Evolutionary conservation across 2,329 filamentous ascomycete species (phyloP), one percentile per base, ranked within the genome.

Genomic region (Neonectria faginata): DNA sequence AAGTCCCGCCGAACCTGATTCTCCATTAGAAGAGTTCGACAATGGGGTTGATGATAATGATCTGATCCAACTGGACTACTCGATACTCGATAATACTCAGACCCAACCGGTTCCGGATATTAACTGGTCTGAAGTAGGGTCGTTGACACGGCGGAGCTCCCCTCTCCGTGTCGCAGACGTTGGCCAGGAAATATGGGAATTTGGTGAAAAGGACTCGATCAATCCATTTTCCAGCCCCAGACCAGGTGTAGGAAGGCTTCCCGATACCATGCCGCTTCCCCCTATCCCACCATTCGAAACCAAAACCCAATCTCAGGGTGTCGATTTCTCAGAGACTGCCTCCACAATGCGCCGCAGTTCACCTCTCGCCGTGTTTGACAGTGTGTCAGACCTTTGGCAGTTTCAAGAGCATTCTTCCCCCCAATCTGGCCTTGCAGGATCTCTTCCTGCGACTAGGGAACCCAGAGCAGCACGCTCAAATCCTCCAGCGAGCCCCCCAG

Each of bases 251-350:
- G 69, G 66, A 16, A 65, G 67, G 2, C 73, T 79, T 14, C 77
- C 77, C 6, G 76, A 76, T 41, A 79, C 77, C 0, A 57, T 74
- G 14, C 77, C 76, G n/a, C 65, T 79, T 5, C 65, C 62, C 12
- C 53, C 60, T 10, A 59, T 61, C 8, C 48, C 48, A 5, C 20
- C 41, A 11, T 44, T 36, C 8, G 57, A 16, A 5, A 16, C 25
- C 9, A 33, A 12, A 12, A 27, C 41, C n/a, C 39, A 44, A 8
- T 16, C 56, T n/a, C 16, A 33, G 44, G 50, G 22, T 20, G 51
- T 78, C 5, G 77, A 79, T 41, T 76, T 79, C 20, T 79, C 77
- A 0, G 77, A 79, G 54, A 79, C 77, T n/a, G 77, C 77, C 11
- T 78, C 77, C 2, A 78, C 77, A 2, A 44, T 67, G 25, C 62